Percentiles rank a stretch among this genome's conserved stretches.
These are phyloP conservation scores for Suillus ampliporus DNA, from an alignment of 768 basidiomycete species.

Conservation along the genomic window DNA sequence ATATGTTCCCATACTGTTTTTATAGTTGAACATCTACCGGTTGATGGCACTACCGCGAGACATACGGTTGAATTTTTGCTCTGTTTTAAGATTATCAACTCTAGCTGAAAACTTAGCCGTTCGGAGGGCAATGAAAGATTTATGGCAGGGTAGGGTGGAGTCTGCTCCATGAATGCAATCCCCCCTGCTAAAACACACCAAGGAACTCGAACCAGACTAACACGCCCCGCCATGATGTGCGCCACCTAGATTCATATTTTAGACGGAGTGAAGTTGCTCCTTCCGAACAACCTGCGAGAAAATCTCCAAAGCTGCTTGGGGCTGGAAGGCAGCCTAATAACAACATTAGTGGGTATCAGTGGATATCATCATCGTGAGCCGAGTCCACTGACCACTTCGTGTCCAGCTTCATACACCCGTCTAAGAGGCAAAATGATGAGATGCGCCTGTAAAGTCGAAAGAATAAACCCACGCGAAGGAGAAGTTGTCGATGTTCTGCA, in stretches of 20 bases:
- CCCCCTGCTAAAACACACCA: too few relatives aligned
- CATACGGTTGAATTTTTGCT: not conserved
- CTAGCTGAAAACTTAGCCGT: not conserved
- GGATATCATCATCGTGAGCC: not conserved
- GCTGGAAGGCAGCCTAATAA: slow-evolving; percentile 64
- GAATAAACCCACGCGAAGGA: slow-evolving; percentile 60
- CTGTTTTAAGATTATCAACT: not conserved
- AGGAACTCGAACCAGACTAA: too few relatives aligned
- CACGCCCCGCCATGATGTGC: not conserved
- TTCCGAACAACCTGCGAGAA: slow-evolving; percentile 59
- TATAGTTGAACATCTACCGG: not conserved
- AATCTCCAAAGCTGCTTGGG: slow-evolving; percentile 59
- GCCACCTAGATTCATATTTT: not conserved
- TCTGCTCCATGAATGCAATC: too few relatives aligned
- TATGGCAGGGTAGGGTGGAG: too few relatives aligned
- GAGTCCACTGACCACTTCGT: slow-evolving; percentile 58
- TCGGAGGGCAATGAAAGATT: not conserved
- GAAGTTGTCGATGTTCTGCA: slow-evolving; percentile 70
- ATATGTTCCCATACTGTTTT: not conserved
- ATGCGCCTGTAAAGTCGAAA: not conserved
- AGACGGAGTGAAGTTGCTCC: slow-evolving; percentile 60
- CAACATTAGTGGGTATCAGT: not conserved
- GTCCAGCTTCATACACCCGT: slow-evolving; percentile 61
- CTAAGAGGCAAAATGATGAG: slow-evolving; percentile 32
- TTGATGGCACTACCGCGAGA: not conserved